Evolutionary conservation across 139 green algal species (phyloP), one percentile per base, ranked within the genome.

Genomic region (Tetradesmus lagerheimii): DNA sequence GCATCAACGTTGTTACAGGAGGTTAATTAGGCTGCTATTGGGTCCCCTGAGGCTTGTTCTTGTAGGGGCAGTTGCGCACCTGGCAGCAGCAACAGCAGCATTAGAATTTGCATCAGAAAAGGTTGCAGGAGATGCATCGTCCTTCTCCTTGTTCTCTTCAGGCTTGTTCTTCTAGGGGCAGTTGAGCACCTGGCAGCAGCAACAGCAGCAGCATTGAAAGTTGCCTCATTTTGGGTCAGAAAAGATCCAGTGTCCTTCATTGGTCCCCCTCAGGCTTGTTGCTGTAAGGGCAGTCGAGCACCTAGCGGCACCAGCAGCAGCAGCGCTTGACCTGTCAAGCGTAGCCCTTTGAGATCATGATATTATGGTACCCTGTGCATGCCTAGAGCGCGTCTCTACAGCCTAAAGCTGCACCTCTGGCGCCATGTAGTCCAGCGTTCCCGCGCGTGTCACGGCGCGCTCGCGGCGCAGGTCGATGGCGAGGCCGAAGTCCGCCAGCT

Each of bases 391-490:
- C 16, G 62, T 29, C 62, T 74, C 62, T n/a, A n/a, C 20, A n/a
- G 12, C 12, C 23, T 74, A 23, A 74, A 74, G 6, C 15, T 75
- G 23, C 34, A 93, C 92, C 90, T 93, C 93, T 29, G 91, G 93
- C 6, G 88, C 89, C 93, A 96, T 96, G 83, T 96, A 96, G 80
- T 96, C 93, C 18, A 95, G 88, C n/a, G 93, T 95, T 53, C 92
- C 93, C 31, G 93, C 93, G 0, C 93, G 78, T 18, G 93, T 95
- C 43, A 95, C 93, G 23, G 93, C 90, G 3, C 91, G 75, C 80
- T 95, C 93, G 31, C 92, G 71, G 12, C 79, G 74, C 20, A 93
- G 81, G 75, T 92, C 89, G 11, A 95, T 95, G 38, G 91, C 91
- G n/a, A 95, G 91, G 0, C 93, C 93, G 80, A 95, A 95, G 80